Conservation (phyloP, 371 early-diverging fungal species). For the Mortierella sp. region DNA sequence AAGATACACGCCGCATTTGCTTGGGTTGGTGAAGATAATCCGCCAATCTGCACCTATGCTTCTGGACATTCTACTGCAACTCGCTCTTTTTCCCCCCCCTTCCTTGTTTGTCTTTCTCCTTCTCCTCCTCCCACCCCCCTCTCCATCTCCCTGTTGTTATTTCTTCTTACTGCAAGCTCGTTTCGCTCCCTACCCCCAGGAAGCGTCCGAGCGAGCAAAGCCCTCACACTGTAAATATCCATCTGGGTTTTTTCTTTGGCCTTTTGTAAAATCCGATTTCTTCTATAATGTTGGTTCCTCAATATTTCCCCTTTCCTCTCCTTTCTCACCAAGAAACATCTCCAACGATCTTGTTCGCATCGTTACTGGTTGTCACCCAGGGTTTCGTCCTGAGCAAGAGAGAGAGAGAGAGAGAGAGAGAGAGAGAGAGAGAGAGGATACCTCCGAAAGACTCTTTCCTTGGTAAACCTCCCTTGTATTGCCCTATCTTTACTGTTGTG, state of each 20-base stretch:
- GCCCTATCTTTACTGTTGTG: too few species aligned
- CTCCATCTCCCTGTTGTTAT: neutral
- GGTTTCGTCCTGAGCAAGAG: neutral
- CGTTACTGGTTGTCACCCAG: neutral
- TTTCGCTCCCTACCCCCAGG: neutral
- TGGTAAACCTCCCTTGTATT: too few species aligned
- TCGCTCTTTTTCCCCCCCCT: neutral
- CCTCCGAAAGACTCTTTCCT: too few species aligned
- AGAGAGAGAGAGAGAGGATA: too few species aligned
- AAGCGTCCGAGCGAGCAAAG: neutral
- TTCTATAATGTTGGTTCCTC: neutral
- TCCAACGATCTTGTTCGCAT: slow-evolving; percentile 8
- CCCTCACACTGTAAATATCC: neutral
- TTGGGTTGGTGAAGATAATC: neutral
- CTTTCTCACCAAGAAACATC: neutral
- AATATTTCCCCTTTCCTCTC: neutral
- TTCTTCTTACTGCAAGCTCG: neutral
- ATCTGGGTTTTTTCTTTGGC: neutral
- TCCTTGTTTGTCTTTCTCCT: neutral
- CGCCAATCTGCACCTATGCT: neutral
- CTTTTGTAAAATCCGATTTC: neutral
- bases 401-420: too few species aligned
- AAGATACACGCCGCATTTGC: neutral
- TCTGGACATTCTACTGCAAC: neutral
- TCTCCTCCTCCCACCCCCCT: too few species aligned